Evolutionary conservation across 139 green algal species (phyloP).

Genomic region (Spirogloea muscicola): DNA sequence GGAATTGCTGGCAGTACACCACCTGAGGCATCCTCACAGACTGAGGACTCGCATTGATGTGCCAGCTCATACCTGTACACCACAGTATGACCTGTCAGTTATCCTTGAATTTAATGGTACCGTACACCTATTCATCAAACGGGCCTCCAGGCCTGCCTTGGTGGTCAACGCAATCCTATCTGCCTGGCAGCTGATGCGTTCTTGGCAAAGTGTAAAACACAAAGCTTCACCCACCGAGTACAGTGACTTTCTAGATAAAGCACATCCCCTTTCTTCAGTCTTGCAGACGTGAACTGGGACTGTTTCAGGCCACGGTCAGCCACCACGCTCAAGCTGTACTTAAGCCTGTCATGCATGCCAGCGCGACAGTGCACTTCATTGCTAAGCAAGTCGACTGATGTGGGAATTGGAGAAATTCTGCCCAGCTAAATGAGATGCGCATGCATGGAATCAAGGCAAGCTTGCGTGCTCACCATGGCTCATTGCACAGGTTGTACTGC

Average conservation of each 20-base stretch:
- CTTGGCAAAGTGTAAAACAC: neutral
- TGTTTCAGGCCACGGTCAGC: slow-evolving; percentile 85
- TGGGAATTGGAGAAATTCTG: neutral
- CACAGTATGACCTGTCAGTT: neutral
- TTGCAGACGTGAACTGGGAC: slow-evolving; percentile 78
- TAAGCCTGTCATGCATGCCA: slow-evolving; percentile 58
- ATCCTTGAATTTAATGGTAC: neutral
- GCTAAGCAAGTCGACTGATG: neutral
- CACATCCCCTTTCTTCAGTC: slow-evolving; percentile 68
- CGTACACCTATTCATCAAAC: neutral
- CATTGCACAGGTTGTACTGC: slow-evolving; percentile 87
- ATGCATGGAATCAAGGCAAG: neutral
- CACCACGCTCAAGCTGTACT: slow-evolving; percentile 84
- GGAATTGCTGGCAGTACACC: too few relatives aligned
- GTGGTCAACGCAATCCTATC: neutral
- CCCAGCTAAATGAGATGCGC: neutral
- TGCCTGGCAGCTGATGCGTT: too few relatives aligned
- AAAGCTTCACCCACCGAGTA: slow-evolving; percentile 55
- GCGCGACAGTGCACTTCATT: neutral
- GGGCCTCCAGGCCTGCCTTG: neutral
- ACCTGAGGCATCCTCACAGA: too few relatives aligned
- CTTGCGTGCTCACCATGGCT: slow-evolving; percentile 46
- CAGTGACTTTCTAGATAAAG: slow-evolving; percentile 77
- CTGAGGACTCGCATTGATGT: too few relatives aligned
- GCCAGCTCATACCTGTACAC: too few relatives aligned